Evolutionary conservation across 148 eudicot genomes (phyloP).

Genomic region (Arctostaphylos glauca): DNA sequence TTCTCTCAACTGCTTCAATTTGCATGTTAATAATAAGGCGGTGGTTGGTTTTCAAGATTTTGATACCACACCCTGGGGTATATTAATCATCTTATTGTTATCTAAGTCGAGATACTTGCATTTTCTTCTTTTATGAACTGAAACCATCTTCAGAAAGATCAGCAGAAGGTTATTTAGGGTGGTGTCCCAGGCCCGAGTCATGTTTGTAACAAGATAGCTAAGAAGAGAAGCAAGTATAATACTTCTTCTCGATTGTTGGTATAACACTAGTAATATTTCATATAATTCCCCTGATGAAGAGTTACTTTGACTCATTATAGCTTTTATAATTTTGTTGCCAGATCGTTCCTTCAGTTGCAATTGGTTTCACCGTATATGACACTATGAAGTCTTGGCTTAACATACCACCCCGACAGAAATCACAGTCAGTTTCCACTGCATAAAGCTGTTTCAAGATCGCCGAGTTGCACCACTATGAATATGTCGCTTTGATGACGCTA

Average conservation of each 20-base stretch:
- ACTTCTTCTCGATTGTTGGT: not conserved
- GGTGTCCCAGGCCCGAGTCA: not conserved
- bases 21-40: not conserved
- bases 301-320: not conserved
- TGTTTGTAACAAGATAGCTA: not conserved
- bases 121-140: not conserved
- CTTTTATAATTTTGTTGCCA: not conserved
- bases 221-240: not conserved
- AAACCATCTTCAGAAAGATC: not conserved
- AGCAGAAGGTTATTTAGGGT: not conserved
- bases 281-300: not conserved
- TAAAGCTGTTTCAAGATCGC: not conserved
- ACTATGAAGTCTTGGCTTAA: conserved; percentile 21
- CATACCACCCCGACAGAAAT: conserved; percentile 18
- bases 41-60: not conserved
- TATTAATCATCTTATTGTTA: not conserved
- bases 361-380: conserved; percentile 23
- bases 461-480: not conserved
- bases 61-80: not conserved
- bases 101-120: not conserved
- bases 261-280: not conserved
- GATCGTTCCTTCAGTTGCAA: conserved; percentile 28
- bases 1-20: not conserved
- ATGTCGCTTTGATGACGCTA: not conserved
- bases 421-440: conserved; percentile 7